phyloP scores from a whole-genome alignment of 2,329 filamentous ascomycete genomes.

The Orbilia brochopaga region DNA sequence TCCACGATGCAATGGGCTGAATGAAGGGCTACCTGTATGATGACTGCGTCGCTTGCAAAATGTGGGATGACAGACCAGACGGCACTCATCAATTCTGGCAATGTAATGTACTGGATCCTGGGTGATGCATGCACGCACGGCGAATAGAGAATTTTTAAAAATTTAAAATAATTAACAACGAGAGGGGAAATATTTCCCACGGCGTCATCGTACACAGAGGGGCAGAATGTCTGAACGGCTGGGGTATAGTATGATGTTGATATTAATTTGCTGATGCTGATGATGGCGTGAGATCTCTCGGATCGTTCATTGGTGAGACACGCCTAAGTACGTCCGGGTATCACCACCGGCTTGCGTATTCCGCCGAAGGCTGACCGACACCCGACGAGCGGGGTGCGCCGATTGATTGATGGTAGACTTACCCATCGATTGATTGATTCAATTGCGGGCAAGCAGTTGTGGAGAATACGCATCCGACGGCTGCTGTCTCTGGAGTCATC shows the following conservation, averaged over 20 bases:
- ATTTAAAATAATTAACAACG: too few species aligned
- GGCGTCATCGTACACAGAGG: too few species aligned
- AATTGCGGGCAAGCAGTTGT: slow-evolving; percentile 5
- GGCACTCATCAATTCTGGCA: too few species aligned
- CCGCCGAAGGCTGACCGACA: not conserved
- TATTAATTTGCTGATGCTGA: slow-evolving; percentile 15
- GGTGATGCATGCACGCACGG: slow-evolving; percentile 10
- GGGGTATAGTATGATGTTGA: too few species aligned
- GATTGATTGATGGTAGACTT: slow-evolving; percentile 14
- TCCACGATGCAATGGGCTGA: too few species aligned
- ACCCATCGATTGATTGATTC: slow-evolving; percentile 11
- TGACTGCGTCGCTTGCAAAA: not conserved
- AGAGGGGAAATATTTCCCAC: too few species aligned
- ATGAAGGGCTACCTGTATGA: too few species aligned
- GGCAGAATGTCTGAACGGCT: too few species aligned
- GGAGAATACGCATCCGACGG: slow-evolving; percentile 13
- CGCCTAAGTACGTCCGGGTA: slow-evolving; percentile 14
- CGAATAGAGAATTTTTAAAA: slow-evolving; percentile 3
- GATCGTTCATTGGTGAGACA: slow-evolving; percentile 47
- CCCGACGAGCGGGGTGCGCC: not conserved
- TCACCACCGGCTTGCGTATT: slow-evolving; percentile 10
- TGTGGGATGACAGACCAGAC: slow-evolving; percentile 12
- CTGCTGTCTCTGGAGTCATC: slow-evolving; percentile 22
- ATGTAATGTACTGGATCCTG: slow-evolving; percentile 19
- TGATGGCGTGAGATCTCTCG: slow-evolving; percentile 49